Conservation (phyloP, 2,329 filamentous ascomycete genomes). For the Pseudofabraea citricarpa region DNA sequence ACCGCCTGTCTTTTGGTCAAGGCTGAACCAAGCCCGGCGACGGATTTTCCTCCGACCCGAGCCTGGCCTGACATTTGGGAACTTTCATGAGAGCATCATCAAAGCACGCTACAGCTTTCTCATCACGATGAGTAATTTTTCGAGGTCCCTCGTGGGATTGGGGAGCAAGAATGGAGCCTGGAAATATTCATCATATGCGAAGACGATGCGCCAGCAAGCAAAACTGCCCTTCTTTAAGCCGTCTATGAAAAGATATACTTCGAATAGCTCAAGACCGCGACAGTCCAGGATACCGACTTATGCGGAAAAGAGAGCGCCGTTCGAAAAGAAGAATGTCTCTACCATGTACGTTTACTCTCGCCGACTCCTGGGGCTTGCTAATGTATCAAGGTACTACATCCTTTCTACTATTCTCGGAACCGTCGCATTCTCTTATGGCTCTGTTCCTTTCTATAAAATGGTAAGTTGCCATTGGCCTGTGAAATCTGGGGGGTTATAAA, state of each 20-base stretch:
- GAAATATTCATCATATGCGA: conserved; percentile 25
- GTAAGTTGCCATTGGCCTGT: conserved; percentile 36
- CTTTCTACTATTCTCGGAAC: conserved; percentile 75
- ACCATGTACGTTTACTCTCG: conserved; percentile 45
- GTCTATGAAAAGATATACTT: conserved; percentile 18
- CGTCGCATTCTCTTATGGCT: conserved; percentile 75
- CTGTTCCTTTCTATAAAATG: conserved; percentile 85
- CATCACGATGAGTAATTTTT: conserved; percentile 17
- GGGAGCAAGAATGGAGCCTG: conserved; percentile 20
- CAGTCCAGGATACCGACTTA: conserved; percentile 45
- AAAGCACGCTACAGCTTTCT: background rate
- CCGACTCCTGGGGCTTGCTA: background rate
- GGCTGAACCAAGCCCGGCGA: too few species aligned
- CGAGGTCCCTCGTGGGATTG: conserved; percentile 16
- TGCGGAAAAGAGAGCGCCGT: conserved; percentile 60
- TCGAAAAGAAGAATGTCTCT: conserved; percentile 63
- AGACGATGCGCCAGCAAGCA: conserved; percentile 7
- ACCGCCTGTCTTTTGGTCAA: too few species aligned
- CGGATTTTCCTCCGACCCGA: too few species aligned
- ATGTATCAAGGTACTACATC: conserved; percentile 59
- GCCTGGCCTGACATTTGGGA: conserved; percentile 6
- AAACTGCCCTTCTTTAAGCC: conserved; percentile 18
- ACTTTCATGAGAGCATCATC: background rate
- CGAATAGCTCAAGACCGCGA: conserved; percentile 21
- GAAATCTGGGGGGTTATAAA: background rate